Evolutionary conservation across 495 filamentous ascomycete species (phyloP).

Genomic region (Astrocystis sublimbata): DNA sequence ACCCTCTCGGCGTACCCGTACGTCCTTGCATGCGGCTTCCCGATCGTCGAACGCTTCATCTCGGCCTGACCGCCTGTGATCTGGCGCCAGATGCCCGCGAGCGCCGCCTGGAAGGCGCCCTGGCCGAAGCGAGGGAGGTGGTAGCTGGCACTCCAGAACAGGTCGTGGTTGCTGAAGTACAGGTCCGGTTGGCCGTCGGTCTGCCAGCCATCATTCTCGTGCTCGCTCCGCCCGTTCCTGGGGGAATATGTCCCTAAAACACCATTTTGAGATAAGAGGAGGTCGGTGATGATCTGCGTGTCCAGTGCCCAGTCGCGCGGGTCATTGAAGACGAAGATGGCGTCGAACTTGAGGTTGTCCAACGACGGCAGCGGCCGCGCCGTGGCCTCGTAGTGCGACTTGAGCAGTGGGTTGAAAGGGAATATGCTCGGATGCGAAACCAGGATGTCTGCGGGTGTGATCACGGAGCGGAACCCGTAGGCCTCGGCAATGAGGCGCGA

Average conservation of each 20-base stretch:
- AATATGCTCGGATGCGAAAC: slow-evolving; percentile 71
- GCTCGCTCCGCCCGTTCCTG: slow-evolving; percentile 47
- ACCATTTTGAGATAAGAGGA: slow-evolving; percentile 73
- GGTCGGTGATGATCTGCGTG: slow-evolving; percentile 75
- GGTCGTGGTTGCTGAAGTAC: slow-evolving; percentile 88
- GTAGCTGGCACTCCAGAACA: slow-evolving; percentile 82
- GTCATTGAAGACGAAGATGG: slow-evolving; percentile 87
- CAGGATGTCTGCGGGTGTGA: slow-evolving; percentile 84
- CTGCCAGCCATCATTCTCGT: slow-evolving; percentile 72
- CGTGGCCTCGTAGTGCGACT: slow-evolving; percentile 59
- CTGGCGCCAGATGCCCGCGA: slow-evolving; percentile 75
- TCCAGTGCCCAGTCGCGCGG: slow-evolving; percentile 94
- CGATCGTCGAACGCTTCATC: slow-evolving; percentile 69
- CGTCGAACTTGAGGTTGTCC: slow-evolving; percentile 69
- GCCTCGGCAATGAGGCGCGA: slow-evolving; percentile 74
- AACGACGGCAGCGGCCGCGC: slow-evolving; percentile 60
- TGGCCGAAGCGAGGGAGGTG: slow-evolving; percentile 89
- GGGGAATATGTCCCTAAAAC: slow-evolving; percentile 72
- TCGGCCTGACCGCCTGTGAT: slow-evolving; percentile 64
- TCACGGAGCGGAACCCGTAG: slow-evolving; percentile 84
- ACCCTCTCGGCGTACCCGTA: slow-evolving; percentile 82
- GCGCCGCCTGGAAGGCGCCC: slow-evolving; percentile 81
- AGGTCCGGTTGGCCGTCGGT: slow-evolving; percentile 76
- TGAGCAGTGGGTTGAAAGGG: slow-evolving; percentile 71
- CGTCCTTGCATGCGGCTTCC: slow-evolving; percentile 76